Conservation (phyloP, 805 yeast genomes). For the Ogataea ramenticola region DNA sequence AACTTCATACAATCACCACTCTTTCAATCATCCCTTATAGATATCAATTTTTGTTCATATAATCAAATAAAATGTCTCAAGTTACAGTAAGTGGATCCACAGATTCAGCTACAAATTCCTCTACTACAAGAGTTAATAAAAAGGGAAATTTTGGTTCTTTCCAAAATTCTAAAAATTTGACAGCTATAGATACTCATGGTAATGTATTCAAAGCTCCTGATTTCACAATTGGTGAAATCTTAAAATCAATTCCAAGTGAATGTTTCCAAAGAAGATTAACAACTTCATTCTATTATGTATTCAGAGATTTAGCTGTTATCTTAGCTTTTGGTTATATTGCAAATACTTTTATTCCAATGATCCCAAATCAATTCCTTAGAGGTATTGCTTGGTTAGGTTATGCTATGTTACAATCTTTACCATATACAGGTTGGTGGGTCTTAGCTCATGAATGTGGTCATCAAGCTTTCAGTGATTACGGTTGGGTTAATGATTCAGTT, state of each 20-base stretch:
- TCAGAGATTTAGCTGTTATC: conserved; percentile 52
- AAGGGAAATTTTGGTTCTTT: conserved; percentile 37
- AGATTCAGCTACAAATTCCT: neutral
- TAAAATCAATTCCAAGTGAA: conserved; percentile 63
- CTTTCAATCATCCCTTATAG: no score
- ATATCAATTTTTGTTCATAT: neutral
- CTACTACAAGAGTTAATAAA: conserved; percentile 21
- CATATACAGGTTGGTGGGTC: conserved; percentile 78
- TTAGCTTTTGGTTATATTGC: conserved; percentile 46
- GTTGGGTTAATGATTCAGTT: conserved; percentile 64
- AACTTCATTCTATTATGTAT: conserved; percentile 55
- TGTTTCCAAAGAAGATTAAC: conserved; percentile 60
- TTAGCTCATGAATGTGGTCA: conserved; percentile 92
- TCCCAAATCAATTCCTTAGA: conserved; percentile 38
- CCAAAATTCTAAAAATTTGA: conserved; percentile 24
- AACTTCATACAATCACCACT: no score
- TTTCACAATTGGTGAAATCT: conserved; percentile 66
- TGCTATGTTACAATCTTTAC: conserved; percentile 49
- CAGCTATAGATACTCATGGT: conserved; percentile 55
- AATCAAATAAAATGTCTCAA: conserved; percentile 19
- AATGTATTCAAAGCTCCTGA: conserved; percentile 67
- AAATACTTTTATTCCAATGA: conserved; percentile 42
- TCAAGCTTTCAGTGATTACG: conserved; percentile 72
- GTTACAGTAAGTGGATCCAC: conserved; percentile 19
- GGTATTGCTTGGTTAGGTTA: conserved; percentile 54